These are phyloP conservation scores for Rhodotorula sp. DNA, from an alignment of 1,284 basidiomycete genomes.

Conservation along the genomic window DNA sequence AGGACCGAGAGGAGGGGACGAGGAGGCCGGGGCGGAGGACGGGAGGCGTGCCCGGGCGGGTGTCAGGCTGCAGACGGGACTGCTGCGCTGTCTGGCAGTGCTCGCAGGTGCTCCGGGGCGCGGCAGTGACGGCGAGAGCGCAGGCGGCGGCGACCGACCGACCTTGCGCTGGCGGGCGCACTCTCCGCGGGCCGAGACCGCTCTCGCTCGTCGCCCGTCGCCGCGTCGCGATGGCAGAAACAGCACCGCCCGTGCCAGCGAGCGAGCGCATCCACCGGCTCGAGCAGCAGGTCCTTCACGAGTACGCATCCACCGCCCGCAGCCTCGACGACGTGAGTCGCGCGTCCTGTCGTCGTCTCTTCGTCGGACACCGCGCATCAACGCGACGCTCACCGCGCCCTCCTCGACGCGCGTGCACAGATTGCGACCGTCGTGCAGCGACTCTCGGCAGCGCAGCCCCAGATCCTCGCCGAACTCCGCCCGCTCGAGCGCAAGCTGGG, in stretches of 20 bases:
- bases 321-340: slow-evolving; percentile 65
- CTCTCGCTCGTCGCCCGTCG: not conserved
- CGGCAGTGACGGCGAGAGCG: too few species aligned
- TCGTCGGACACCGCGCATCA: slow-evolving; percentile 56
- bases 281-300: slow-evolving; percentile 73
- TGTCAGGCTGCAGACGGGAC: too few species aligned
- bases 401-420: not conserved
- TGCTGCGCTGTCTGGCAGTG: too few species aligned
- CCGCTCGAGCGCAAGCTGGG: slow-evolving; percentile 92
- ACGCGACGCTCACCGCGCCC: slow-evolving; percentile 46
- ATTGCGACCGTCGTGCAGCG: slow-evolving; percentile 44
- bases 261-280: slow-evolving; percentile 53
- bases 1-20: not conserved
- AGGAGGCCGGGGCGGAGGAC: not conserved
- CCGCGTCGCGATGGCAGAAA: not conserved
- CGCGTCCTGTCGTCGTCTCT: slow-evolving; percentile 3
- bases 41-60: too few species aligned
- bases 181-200: not conserved
- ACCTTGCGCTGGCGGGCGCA: too few species aligned
- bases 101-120: too few species aligned
- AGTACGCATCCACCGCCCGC: slow-evolving; percentile 71
- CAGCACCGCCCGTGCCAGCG: not conserved
- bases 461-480: slow-evolving; percentile 74
- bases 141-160: too few species aligned
- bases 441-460: slow-evolving; percentile 67